phyloP scores from a whole-genome alignment of 2,329 filamentous ascomycete species.

The Penicillium sp. region DNA sequence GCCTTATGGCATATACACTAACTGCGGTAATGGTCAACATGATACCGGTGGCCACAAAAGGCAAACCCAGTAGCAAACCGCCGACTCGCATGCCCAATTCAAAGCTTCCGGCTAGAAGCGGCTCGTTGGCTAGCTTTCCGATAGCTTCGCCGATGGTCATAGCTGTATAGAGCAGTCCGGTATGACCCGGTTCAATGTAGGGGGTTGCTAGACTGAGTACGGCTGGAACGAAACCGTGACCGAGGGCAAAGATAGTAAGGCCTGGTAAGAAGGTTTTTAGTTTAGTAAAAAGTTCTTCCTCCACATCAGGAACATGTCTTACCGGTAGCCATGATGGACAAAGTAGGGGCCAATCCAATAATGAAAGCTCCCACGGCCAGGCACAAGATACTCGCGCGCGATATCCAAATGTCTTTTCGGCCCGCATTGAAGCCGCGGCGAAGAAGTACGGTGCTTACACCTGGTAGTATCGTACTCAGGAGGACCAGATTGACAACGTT shows the following conservation, averaged over 20 bases:
- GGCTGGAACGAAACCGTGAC: conserved; percentile 15
- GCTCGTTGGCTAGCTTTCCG: conserved; percentile 15
- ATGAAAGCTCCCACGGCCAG: conserved; percentile 11
- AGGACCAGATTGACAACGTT: conserved; percentile 14
- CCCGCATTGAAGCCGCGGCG: conserved; percentile 5
- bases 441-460: conserved; percentile 7
- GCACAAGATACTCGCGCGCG: conserved; percentile 11
- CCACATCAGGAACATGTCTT: background rate
- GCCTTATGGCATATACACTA: conserved; percentile 9
- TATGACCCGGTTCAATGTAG: conserved; percentile 13
- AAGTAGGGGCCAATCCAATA: conserved; percentile 10
- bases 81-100: conserved; percentile 14
- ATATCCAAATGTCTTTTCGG: conserved; percentile 14
- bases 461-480: conserved; percentile 11
- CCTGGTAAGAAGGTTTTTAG: background rate
- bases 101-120: conserved; percentile 10
- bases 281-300: background rate
- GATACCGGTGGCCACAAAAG: conserved; percentile 13
- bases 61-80: conserved; percentile 10
- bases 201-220: conserved; percentile 14
- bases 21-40: conserved; percentile 13
- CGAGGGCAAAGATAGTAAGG: conserved; percentile 14
- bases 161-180: conserved; percentile 14
- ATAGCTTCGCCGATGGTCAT: conserved; percentile 15
- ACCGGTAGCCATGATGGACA: conserved; percentile 14